Percentiles rank a stretch among this genome's conserved stretches.
Evolutionary conservation across 176 grass and related monocot genomes (phyloP).

Genomic region (Avena eriantha): DNA sequence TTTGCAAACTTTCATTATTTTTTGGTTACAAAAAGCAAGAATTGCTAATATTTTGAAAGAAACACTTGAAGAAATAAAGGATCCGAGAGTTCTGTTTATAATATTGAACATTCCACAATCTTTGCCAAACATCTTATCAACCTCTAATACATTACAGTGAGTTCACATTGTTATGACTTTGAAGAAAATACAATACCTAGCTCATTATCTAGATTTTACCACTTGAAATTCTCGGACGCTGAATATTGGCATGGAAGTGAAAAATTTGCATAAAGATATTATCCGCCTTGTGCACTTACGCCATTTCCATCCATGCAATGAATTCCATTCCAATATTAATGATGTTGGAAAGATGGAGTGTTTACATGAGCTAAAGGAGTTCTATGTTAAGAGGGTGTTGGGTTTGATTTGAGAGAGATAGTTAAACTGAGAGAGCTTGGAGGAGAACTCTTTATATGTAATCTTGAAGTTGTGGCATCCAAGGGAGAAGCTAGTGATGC

Average conservation of each 20-base stretch:
- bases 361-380: neutral
- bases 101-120: rapidly evolving
- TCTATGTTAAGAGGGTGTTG: neutral
- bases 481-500: neutral
- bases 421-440: neutral
- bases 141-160: neutral
- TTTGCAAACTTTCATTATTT: neutral
- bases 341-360: neutral
- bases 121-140: neutral
- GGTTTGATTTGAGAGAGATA: neutral
- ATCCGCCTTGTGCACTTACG: neutral
- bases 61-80: neutral
- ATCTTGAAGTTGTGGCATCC: neutral
- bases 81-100: neutral
- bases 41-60: neutral
- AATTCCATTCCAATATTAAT: neutral
- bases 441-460: neutral
- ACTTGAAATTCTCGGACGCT: neutral
- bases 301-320: neutral
- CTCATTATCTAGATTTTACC: neutral
- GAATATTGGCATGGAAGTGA: neutral
- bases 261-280: neutral
- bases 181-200: neutral
- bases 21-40: neutral
- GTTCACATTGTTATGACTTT: rapidly evolving